These are phyloP conservation scores for Cnidoscolus chayamansa DNA, from an alignment of 441 rosid genomes.

Conservation along the genomic window DNA sequence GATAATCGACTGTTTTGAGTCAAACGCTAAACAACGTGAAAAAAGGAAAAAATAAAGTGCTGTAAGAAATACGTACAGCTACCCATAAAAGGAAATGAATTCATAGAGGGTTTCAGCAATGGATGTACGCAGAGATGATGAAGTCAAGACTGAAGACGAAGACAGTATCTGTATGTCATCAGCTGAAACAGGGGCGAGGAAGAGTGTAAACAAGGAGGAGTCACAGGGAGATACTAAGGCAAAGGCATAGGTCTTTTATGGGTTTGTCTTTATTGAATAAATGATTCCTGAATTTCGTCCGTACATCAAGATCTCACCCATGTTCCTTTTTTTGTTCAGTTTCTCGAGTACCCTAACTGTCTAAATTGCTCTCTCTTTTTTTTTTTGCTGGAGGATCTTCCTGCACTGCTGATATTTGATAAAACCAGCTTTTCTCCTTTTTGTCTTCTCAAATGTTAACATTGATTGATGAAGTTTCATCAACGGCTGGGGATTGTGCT, in stretches of 20 bases:
- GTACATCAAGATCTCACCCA: constrained; percentile 20
- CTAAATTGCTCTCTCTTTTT: too few species aligned
- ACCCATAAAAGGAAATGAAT: neutral
- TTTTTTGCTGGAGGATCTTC: neutral
- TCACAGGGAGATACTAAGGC: neutral
- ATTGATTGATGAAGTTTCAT: neutral
- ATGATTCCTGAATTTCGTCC: constrained; percentile 11
- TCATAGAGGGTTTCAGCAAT: neutral
- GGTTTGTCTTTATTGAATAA: neutral
- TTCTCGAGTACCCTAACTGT: neutral
- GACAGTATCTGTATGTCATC: neutral
- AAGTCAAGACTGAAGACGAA: neutral
- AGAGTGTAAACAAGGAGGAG: neutral
- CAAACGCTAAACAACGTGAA: neutral
- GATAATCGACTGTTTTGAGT: neutral
- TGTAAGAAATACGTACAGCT: neutral
- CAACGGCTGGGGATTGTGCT: constrained; percentile 11
- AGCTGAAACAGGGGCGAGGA: constrained; percentile 18
- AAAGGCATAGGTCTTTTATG: neutral
- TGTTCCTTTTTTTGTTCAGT: neutral
- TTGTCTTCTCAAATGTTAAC: neutral
- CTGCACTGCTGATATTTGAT: neutral
- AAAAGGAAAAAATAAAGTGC: too few species aligned
- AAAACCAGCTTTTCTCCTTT: neutral
- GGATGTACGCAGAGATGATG: neutral